Conservation (phyloP, 2,329 filamentous ascomycete species). For the Cordyceps militaris region DNA sequence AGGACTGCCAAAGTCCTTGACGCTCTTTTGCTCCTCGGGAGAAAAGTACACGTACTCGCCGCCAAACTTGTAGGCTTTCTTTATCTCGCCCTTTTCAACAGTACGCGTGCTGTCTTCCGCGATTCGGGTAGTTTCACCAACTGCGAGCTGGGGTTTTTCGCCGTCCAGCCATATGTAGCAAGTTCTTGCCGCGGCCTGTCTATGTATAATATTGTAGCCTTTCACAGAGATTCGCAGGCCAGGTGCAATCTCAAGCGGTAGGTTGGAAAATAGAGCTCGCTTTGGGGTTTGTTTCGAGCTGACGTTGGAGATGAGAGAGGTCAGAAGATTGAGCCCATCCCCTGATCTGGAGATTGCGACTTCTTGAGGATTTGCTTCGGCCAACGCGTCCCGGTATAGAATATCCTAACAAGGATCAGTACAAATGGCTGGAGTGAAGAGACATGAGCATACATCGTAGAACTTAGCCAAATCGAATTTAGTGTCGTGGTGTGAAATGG, state of each 20-base stretch:
- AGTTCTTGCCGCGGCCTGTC: slow-evolving; percentile 71
- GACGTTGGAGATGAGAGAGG: slow-evolving; percentile 76
- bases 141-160: slow-evolving; percentile 76
- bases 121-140: slow-evolving; percentile 64
- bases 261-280: slow-evolving; percentile 74
- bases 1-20: slow-evolving; percentile 75
- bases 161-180: slow-evolving; percentile 84
- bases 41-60: slow-evolving; percentile 83
- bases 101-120: slow-evolving; percentile 70
- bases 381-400: slow-evolving; percentile 70
- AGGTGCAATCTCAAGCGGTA: slow-evolving; percentile 84
- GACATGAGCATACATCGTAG: slow-evolving; percentile 62
- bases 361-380: slow-evolving; percentile 51
- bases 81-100: slow-evolving; percentile 74
- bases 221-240: slow-evolving; percentile 83
- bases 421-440: too few species aligned
- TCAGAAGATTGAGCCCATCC: slow-evolving; percentile 72
- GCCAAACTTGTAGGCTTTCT: slow-evolving; percentile 93
- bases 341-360: slow-evolving; percentile 60
- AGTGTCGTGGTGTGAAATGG: slow-evolving; percentile 64
- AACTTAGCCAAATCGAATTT: slow-evolving; percentile 80
- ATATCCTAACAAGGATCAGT: slow-evolving; percentile 57
- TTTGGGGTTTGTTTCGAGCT: slow-evolving; percentile 85
- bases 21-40: slow-evolving; percentile 69
- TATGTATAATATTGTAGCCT: slow-evolving; percentile 83